Evolutionary conservation across 306 rosid species (phyloP).

Genomic region (Senna tora): DNA sequence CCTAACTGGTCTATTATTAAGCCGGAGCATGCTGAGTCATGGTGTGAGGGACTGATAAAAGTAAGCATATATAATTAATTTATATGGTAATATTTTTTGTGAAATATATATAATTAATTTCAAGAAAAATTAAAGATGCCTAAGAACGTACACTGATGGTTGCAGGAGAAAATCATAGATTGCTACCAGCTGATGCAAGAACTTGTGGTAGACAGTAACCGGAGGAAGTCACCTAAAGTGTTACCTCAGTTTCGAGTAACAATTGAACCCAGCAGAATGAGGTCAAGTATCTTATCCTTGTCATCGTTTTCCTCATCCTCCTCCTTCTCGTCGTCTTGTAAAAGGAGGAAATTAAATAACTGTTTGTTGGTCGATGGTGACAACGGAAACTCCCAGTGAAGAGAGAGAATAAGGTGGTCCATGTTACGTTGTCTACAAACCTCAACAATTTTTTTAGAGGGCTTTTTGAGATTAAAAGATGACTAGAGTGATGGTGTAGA

Average conservation of each 20-base stretch:
- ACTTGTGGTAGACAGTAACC: constrained; percentile 51
- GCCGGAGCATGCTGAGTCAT: constrained; percentile 86
- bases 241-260: constrained; percentile 75
- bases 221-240: constrained; percentile 53
- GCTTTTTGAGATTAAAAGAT: constrained; percentile 59
- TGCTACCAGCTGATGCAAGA: constrained; percentile 89
- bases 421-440: constrained; percentile 56
- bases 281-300: constrained; percentile 58
- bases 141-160: constrained; percentile 24
- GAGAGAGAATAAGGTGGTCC: constrained; percentile 47
- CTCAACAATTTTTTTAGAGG: constrained; percentile 62
- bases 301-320: constrained; percentile 52
- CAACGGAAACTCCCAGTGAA: constrained; percentile 67
- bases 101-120: not conserved
- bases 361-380: constrained; percentile 79
- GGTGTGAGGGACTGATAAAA: constrained; percentile 94
- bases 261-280: constrained; percentile 49
- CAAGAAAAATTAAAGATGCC: constrained; percentile 2
- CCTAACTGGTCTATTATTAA: constrained; percentile 70
- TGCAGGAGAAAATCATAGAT: constrained; percentile 80
- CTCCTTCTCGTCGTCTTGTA: constrained; percentile 52
- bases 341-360: constrained; percentile 80
- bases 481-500: constrained; percentile 64
- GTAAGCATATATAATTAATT: constrained; percentile 66
- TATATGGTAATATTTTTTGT: not conserved